Evolutionary conservation across 805 yeast species (phyloP).

Genomic region (Metschnikowia matae): DNA sequence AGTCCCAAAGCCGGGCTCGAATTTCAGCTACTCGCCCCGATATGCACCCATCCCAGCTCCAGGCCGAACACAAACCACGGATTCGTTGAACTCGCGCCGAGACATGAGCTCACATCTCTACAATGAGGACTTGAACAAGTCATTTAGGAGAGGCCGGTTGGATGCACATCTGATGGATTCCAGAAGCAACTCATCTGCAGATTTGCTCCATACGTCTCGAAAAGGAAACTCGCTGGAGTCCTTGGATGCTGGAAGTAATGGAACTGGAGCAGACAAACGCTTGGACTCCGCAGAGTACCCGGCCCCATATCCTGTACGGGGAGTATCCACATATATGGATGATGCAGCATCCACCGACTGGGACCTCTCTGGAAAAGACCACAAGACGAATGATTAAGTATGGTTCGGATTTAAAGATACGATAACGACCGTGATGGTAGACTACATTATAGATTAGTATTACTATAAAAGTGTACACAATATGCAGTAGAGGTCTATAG

Average conservation of each 20-base stretch:
- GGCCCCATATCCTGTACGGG: slow-evolving; percentile 18
- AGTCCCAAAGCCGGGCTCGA: background rate
- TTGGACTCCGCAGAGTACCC: background rate
- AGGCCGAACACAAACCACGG: background rate
- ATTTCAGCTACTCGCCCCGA: background rate
- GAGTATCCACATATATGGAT: slow-evolving; percentile 14
- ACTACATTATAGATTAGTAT: too few species aligned
- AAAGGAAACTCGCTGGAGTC: background rate
- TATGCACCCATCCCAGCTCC: background rate
- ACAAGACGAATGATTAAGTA: background rate
- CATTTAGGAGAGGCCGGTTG: background rate
- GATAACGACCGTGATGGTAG: too few species aligned
- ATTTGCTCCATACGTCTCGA: background rate
- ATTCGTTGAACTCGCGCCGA: slow-evolving; percentile 2
- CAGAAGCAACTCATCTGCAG: slow-evolving; percentile 1
- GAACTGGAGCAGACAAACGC: background rate
- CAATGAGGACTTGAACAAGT: background rate
- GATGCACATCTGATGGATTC: slow-evolving; percentile 2
- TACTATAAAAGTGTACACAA: too few species aligned
- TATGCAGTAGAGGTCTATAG: too few species aligned
- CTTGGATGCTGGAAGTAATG: background rate
- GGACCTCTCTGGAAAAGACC: background rate
- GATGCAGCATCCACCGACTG: background rate
- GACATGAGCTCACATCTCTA: slow-evolving; percentile 1
- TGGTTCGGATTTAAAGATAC: too few species aligned